Conservation (phyloP, 1,284 basidiomycete species). For the Melampsora americana region DNA sequence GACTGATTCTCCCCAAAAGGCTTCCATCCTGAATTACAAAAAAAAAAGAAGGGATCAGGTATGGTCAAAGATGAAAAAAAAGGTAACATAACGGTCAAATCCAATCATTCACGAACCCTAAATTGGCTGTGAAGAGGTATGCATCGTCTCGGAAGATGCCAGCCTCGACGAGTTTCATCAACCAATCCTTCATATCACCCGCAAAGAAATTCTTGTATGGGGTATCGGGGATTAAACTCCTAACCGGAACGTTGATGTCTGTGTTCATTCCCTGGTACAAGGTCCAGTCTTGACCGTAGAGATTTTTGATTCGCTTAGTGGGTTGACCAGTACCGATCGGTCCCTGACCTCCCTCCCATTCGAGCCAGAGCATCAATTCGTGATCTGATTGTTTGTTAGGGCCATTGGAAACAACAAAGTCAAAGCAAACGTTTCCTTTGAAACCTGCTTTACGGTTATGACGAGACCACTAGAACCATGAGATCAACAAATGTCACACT, state of each 20-base stretch:
- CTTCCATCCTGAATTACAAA: neutral
- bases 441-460: neutral
- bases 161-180: conserved; percentile 3
- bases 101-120: neutral
- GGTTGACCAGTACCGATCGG: neutral
- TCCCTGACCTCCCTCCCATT: neutral
- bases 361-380: neutral
- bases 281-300: neutral
- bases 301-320: neutral
- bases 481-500: neutral
- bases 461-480: neutral
- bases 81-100: neutral
- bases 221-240: neutral
- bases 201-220: neutral
- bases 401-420: neutral
- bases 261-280: neutral
- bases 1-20: neutral
- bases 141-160: neutral
- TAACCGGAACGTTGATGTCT: neutral
- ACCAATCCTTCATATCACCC: neutral
- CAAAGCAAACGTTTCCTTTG: neutral
- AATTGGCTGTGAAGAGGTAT: neutral
- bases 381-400: neutral
- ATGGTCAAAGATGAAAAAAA: neutral
- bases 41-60: neutral